phyloP scores from a whole-genome alignment of 2,329 filamentous ascomycete species.

The Fusarium neocosmosporiellum region DNA sequence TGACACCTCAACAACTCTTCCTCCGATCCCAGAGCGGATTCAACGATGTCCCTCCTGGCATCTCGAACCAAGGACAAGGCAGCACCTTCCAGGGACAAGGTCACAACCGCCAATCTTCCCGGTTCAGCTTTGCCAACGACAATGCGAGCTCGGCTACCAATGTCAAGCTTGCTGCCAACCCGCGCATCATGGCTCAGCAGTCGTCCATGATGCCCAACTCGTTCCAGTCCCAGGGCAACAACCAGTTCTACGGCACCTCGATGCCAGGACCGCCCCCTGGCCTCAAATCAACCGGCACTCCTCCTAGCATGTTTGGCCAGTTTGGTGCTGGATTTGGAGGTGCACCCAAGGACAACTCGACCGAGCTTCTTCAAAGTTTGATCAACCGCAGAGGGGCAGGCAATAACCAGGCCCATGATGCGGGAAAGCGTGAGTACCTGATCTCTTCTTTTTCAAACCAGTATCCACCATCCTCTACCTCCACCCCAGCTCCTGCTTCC shows the following conservation, averaged over 20 bases:
- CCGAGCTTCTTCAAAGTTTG: conserved; percentile 79
- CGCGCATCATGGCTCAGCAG: conserved; percentile 85
- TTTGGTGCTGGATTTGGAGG: conserved; percentile 81
- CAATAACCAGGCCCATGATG: conserved; percentile 80
- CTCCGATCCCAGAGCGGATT: conserved; percentile 73
- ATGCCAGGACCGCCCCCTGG: conserved; percentile 95
- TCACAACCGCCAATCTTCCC: conserved; percentile 85
- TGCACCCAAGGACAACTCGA: conserved; percentile 76
- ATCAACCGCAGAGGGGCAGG: conserved; percentile 76
- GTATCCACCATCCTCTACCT: conserved; percentile 83
- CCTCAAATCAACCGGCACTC: conserved; percentile 93
- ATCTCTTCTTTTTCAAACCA: conserved; percentile 92
- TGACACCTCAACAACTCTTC: conserved; percentile 83
- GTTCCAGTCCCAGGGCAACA: conserved; percentile 69
- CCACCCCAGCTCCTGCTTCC: conserved; percentile 88
- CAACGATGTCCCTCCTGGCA: conserved; percentile 68
- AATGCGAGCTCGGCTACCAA: conserved; percentile 60
- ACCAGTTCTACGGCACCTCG: conserved; percentile 83
- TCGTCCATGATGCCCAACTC: conserved; percentile 84
- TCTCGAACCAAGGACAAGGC: conserved; percentile 57
- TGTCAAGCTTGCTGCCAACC: conserved; percentile 82
- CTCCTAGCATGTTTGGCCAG: conserved; percentile 94
- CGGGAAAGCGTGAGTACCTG: conserved; percentile 98
- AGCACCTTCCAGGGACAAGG: conserved; percentile 68
- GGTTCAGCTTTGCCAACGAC: conserved; percentile 90